Base-by-base conservation (phyloP, 805 yeast species). In the Dipodascopsis uninucleata region DNA sequence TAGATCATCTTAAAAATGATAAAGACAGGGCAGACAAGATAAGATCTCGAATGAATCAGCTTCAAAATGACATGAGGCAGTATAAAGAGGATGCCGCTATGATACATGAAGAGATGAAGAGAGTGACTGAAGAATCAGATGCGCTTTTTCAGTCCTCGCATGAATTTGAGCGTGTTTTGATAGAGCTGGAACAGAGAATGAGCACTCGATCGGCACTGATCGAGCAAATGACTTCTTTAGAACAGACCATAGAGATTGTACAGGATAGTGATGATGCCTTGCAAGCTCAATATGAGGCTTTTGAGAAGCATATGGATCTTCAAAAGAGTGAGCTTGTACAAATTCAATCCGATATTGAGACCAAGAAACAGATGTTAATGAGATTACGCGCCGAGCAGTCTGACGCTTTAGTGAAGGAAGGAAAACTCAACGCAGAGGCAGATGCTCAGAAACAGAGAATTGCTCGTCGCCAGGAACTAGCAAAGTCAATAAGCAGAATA, bases 61-160 rank as follows among this genome's bases (percentile, higher is more conserved):
- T 82, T 25, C 61, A 70, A 16, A 47, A 53, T 0, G 68, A 74
- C 28, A 72, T 82, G 1, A 72, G 71, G 1, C 49, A 46, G 1
- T 78, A 74, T 46, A 68, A 71, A 20, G 60, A 57, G 4, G 76
- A 82, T 41, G 78, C 82, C 2, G 71, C 67, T 1, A 58, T 56
- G 1, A 61, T 85, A 9, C 76, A 78, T 36, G 45, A 53, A 5
- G 66, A 78, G 47, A 72, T 89, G 39, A 71, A 72, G 14, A 61
- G 61, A 2, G 69, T 79, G 1, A 80, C 81, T n/a, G 62, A 63
- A 29, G 76, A 81, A 54, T 73, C 86, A 2, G 81, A 83, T 37
- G 60, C 60, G 10, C 67, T 89, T 10, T 88, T 87, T 64, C 76
- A 78, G 38, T 72, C 85, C 1, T 85, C 86, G 58, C 96, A 86